Evolutionary conservation across 202 grass and related monocot genomes (phyloP).

Genomic region (Panicum hallii): DNA sequence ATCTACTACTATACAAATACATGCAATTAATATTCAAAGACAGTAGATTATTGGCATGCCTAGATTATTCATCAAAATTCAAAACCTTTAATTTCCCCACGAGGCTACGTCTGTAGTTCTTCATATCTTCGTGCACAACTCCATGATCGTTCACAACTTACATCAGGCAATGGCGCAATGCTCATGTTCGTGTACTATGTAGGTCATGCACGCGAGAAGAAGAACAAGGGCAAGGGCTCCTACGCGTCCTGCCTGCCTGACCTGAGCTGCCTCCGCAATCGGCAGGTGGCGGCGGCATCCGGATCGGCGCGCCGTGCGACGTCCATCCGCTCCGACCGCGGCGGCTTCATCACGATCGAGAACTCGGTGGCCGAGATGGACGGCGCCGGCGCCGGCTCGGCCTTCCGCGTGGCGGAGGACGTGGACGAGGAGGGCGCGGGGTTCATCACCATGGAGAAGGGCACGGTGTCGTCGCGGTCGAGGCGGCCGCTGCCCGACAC

Average conservation of each 20-base stretch:
- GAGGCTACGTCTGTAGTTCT: not conserved
- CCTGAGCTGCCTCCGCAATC: constrained; percentile 71
- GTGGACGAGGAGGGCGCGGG: constrained; percentile 65
- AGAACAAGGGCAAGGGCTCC: constrained; percentile 62
- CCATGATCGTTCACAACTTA: no score
- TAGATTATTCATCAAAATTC: not conserved
- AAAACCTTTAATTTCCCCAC: not conserved
- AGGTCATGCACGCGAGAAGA: constrained; percentile 48
- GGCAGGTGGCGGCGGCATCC: constrained; percentile 28
- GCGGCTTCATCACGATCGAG: constrained; percentile 95
- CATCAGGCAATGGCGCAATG: no score
- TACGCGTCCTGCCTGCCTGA: constrained; percentile 80
- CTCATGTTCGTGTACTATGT: no score
- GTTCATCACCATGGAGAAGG: constrained; percentile 93
- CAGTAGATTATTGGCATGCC: no score
- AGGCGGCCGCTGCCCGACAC: constrained; percentile 28
- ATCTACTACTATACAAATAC: not conserved
- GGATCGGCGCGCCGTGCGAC: constrained; percentile 54
- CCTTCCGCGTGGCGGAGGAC: constrained; percentile 47
- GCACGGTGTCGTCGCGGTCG: constrained; percentile 63
- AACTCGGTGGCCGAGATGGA: constrained; percentile 68
- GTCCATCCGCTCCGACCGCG: constrained; percentile 65
- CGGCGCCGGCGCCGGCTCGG: constrained; percentile 13
- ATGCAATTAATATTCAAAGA: not conserved
- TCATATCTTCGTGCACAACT: no score